Evolutionary conservation across 208 protist species (phyloP).

Genomic region (Naegleria gruberi): DNA sequence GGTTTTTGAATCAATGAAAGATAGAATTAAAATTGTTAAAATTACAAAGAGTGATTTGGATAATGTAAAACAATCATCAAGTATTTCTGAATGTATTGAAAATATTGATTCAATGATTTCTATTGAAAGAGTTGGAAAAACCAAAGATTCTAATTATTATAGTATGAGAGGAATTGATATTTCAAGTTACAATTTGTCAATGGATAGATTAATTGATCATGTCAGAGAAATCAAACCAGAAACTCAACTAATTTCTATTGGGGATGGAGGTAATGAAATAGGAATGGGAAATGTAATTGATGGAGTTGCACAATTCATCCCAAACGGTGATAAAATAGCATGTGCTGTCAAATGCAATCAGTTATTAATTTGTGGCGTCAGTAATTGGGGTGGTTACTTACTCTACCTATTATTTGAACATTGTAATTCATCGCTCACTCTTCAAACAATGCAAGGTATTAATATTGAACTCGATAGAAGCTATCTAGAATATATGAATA

Average conservation of each 20-base stretch:
- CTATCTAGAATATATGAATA: not conserved
- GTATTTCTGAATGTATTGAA: not conserved
- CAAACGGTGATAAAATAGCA: not conserved
- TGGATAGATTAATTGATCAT: not conserved
- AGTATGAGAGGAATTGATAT: constrained; percentile 9
- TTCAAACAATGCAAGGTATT: not conserved
- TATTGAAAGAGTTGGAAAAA: not conserved
- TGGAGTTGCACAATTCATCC: not conserved
- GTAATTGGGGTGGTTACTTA: constrained; percentile 11
- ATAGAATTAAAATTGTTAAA: not conserved
- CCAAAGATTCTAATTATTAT: constrained; percentile 1
- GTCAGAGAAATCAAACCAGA: not conserved
- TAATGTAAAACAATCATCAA: not conserved
- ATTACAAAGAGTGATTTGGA: not conserved
- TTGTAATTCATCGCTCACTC: not conserved
- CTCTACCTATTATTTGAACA: not conserved
- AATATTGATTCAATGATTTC: not conserved
- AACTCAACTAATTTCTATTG: not conserved
- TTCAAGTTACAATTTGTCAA: not conserved
- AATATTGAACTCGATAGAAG: not conserved
- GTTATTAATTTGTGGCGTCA: constrained; percentile 4
- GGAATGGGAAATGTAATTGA: constrained; percentile 12
- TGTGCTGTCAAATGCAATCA: not conserved
- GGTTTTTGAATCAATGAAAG: not conserved
- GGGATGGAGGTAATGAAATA: constrained; percentile 24